phyloP scores from a whole-genome alignment of 805 yeast genomes.

The Kluyveromyces aestuarii region DNA sequence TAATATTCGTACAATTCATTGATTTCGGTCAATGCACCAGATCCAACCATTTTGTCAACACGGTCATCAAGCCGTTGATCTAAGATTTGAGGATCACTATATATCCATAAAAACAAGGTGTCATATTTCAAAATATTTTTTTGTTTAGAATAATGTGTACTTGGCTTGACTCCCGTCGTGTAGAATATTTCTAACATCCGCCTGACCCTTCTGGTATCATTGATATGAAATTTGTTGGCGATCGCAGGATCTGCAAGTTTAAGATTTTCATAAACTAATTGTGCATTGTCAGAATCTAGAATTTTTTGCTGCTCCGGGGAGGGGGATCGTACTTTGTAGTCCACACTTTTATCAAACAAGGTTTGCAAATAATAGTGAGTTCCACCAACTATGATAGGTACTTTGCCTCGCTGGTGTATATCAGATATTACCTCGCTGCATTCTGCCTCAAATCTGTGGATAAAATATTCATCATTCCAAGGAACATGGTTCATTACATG shows the following conservation, averaged over 20 bases:
- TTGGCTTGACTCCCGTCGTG: constrained; percentile 56
- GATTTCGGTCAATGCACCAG: constrained; percentile 67
- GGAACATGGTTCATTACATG: constrained; percentile 79
- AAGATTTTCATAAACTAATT: constrained; percentile 34
- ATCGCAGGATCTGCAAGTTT: constrained; percentile 56
- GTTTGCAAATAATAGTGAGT: constrained; percentile 90
- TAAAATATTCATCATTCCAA: constrained; percentile 76
- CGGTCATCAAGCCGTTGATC: constrained; percentile 60
- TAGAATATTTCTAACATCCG: constrained; percentile 76
- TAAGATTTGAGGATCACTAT: constrained; percentile 49
- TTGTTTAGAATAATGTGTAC: constrained; percentile 63
- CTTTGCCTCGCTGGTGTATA: constrained; percentile 55
- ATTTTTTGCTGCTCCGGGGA: constrained; percentile 32
- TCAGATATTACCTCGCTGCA: constrained; percentile 54
- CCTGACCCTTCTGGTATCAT: constrained; percentile 68
- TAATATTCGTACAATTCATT: constrained; percentile 45
- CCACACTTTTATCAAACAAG: constrained; percentile 52
- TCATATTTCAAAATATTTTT: constrained; percentile 46
- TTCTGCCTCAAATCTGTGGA: constrained; percentile 69
- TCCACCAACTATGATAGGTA: constrained; percentile 91
- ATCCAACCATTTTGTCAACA: constrained; percentile 73
- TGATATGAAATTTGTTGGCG: constrained; percentile 82
- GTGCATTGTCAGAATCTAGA: constrained; percentile 39
- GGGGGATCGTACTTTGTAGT: constrained; percentile 5
- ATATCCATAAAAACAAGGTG: constrained; percentile 75